Conservation (phyloP, 495 filamentous ascomycete species). For the Tricharina praecox region DNA sequence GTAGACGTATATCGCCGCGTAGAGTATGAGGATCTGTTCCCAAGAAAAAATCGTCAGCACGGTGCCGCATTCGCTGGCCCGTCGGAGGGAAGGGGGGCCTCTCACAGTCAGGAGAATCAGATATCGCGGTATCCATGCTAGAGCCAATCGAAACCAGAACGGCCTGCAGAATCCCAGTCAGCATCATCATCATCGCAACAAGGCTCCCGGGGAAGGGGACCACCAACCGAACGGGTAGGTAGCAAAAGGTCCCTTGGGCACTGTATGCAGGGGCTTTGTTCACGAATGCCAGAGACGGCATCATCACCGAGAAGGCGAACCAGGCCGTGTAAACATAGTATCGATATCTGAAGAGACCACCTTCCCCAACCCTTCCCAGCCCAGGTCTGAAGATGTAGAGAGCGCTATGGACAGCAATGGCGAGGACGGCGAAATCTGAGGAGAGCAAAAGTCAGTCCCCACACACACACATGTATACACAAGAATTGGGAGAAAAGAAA, state of each 20-base stretch:
- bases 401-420: constrained; percentile 54
- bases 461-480: too few relatives aligned
- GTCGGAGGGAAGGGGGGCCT: not conserved
- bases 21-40: constrained; percentile 37
- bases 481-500: too few relatives aligned
- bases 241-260: constrained; percentile 47
- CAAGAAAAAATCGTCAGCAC: too few relatives aligned
- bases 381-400: constrained; percentile 47
- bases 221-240: constrained; percentile 37
- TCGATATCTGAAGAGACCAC: constrained; percentile 53
- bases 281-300: constrained; percentile 47
- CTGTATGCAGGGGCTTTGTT: constrained; percentile 38
- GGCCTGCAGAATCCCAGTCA: constrained; percentile 15
- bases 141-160: constrained; percentile 46
- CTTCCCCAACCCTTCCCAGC: constrained; percentile 29
- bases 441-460: too few relatives aligned
- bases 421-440: constrained; percentile 47
- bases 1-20: constrained; percentile 51
- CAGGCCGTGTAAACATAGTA: constrained; percentile 37
- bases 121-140: constrained; percentile 59
- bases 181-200: constrained; percentile 8
- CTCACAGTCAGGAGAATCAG: constrained; percentile 42
- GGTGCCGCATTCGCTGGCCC: too few relatives aligned
- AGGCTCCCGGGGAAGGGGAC: not conserved
- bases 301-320: constrained; percentile 39